phyloP scores from a whole-genome alignment of 2,329 filamentous ascomycete genomes.

The Alternaria solani region DNA sequence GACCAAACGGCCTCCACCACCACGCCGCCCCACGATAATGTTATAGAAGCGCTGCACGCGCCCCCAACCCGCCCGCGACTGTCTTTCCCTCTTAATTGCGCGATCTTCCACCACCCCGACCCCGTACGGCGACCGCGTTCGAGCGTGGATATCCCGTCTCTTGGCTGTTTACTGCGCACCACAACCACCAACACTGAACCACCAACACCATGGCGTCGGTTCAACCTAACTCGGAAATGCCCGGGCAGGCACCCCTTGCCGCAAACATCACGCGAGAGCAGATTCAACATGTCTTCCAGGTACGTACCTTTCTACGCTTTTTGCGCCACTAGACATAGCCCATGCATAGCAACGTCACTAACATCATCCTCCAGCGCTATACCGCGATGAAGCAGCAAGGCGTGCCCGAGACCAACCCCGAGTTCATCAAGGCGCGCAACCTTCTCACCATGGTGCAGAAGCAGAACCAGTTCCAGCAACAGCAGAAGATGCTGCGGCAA shows the following conservation, averaged over 20 bases:
- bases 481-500: constrained; percentile 49
- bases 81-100: constrained; percentile 36
- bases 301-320: constrained; percentile 53
- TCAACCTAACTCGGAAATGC: constrained; percentile 74
- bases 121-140: constrained; percentile 31
- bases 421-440: constrained; percentile 82
- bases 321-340: constrained; percentile 13
- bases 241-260: constrained; percentile 69
- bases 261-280: constrained; percentile 77
- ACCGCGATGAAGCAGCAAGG: constrained; percentile 88
- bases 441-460: constrained; percentile 77
- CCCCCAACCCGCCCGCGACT: constrained; percentile 31
- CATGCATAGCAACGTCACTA: constrained; percentile 38
- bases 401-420: constrained; percentile 81
- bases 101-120: constrained; percentile 25
- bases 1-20: constrained; percentile 33
- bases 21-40: constrained; percentile 47
- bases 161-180: constrained; percentile 24
- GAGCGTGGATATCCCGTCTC: constrained; percentile 19
- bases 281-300: constrained; percentile 76
- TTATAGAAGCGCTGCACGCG: constrained; percentile 42
- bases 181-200: constrained; percentile 19
- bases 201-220: constrained; percentile 75
- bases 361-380: constrained; percentile 73
- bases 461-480: constrained; percentile 58